Evolutionary conservation across 352 stramenopile species (phyloP), one percentile per base, ranked within the genome.

Genomic region (Ophiocytium majus): DNA sequence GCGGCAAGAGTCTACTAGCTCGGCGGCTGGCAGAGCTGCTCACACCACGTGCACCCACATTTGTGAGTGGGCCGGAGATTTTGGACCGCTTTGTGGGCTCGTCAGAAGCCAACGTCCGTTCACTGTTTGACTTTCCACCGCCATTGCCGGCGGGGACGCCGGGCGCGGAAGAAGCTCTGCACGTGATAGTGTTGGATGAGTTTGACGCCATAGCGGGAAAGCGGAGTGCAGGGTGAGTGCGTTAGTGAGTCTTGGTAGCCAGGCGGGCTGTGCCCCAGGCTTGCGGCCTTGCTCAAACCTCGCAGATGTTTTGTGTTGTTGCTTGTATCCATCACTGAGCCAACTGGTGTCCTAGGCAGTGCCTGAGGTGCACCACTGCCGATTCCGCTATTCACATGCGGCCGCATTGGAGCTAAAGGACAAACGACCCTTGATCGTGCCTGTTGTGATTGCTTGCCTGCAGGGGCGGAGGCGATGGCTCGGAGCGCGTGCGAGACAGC

Each of bases 81-180:
- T 94, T 99, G 80, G 98, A 94, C 86, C 99, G 98, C 89, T 99
- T 96, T 94, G 92, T 99, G 31, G 97, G 97, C 78, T 97, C 99
- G 86, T 98, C 95, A 43, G 97, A 99, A 91, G 85, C 85, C 19
- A 88, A 88, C 50, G 71, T 88, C 32, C 81, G 85, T 31, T 83
- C 85, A 0, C 81, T 88, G 19, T 88, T 88, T 34, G 85, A 88
- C 71, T 88, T 80, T 78, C 85, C 85, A 0, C 85, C 85, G 31
- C 80, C 84, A n/a, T 71, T 88, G 10, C 80, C 81, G 0, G 37
- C 75, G 14, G 75, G 75, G 43, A 17, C 9, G 36, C 28, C 64
- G 28, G 33, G 33, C 17, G 75, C 76, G 34, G 49, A 76, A 37
- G 85, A 83, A 32, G 81, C 85, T 33, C 80, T 88, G 32, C 85